Evolutionary conservation across 352 stramenopile genomes (phyloP).

Genomic region (Pythium volutum): DNA sequence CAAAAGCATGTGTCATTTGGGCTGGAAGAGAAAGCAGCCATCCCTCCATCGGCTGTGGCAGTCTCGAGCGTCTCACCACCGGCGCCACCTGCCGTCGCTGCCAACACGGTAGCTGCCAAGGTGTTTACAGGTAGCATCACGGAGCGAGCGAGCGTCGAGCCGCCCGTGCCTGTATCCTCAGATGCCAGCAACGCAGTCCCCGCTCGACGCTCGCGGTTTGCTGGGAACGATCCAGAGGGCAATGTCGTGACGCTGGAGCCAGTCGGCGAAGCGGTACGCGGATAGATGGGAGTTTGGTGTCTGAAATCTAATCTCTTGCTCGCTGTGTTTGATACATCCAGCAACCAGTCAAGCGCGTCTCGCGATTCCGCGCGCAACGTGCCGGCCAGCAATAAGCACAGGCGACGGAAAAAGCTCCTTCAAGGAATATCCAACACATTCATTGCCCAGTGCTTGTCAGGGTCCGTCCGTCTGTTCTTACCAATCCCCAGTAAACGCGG

Average conservation of each 20-base stretch:
- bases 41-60: conserved; percentile 5
- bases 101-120: conserved; percentile 30
- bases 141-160: conserved; percentile 50
- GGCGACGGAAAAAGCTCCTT: background rate
- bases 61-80: conserved; percentile 9
- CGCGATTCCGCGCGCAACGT: conserved; percentile 75
- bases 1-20: conserved; percentile 19
- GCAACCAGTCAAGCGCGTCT: conserved; percentile 85
- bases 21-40: conserved; percentile 18
- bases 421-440: background rate
- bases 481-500: conserved; percentile 81
- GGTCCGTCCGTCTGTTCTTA: conserved; percentile 19
- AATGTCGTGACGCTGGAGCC: conserved; percentile 68
- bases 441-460: background rate
- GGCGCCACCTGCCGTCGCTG: conserved; percentile 4
- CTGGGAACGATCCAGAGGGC: conserved; percentile 64
- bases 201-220: conserved; percentile 48
- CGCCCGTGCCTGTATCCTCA: background rate
- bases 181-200: conserved; percentile 8
- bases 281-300: background rate
- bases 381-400: conserved; percentile 6
- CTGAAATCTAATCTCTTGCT: background rate
- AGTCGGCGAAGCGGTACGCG: conserved; percentile 70
- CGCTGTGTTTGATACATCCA: conserved; percentile 19
- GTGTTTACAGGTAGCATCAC: conserved; percentile 74